Conservation (phyloP, 345 rosid species). For the Eucalyptus leucophloia region DNA sequence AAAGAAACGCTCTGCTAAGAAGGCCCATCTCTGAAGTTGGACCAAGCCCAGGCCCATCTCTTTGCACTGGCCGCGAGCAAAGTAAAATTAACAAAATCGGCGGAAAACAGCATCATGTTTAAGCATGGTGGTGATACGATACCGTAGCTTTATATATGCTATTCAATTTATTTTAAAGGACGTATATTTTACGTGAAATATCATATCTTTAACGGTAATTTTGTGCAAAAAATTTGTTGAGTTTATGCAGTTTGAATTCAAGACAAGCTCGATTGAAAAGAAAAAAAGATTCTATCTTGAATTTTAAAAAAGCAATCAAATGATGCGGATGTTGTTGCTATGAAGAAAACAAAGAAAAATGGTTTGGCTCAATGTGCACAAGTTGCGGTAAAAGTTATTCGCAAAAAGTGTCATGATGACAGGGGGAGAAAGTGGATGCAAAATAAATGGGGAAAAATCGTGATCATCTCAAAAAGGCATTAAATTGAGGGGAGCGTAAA, state of each 20-base stretch:
- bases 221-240: too few species aligned
- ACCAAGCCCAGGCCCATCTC: not conserved
- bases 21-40: not conserved
- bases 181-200: not conserved
- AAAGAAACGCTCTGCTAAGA: not conserved
- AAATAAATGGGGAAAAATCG: too few species aligned
- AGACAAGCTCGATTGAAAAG: too few species aligned
- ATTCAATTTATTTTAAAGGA: not conserved
- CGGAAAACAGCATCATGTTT: not conserved
- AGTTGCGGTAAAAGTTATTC: not conserved
- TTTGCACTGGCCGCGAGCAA: not conserved
- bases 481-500: too few species aligned
- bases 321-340: too few species aligned
- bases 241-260: not conserved
- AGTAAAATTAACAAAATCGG: not conserved
- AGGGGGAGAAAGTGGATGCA: too few species aligned
- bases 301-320: too few species aligned
- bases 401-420: not conserved
- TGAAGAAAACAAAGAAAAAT: not conserved
- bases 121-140: not conserved
- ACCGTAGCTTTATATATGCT: not conserved
- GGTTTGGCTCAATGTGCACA: not conserved
- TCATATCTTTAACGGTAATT: not conserved
- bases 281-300: too few species aligned
- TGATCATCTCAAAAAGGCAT: too few species aligned